phyloP scores from a whole-genome alignment of 257 asterid genomes.

The Rubia yunnanensis region DNA sequence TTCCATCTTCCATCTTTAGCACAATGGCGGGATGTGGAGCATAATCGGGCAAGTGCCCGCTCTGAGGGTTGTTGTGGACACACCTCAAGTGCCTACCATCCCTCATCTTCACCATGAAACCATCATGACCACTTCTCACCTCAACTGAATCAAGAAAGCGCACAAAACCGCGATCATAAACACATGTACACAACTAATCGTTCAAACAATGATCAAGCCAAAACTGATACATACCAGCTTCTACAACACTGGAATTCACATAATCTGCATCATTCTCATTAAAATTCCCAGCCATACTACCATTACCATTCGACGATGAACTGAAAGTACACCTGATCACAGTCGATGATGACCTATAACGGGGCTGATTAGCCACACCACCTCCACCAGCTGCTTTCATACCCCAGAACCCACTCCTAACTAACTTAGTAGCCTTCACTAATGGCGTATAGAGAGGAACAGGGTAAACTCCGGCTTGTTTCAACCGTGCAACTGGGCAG shows the following conservation, averaged over 20 bases:
- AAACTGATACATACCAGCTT: constrained; percentile 56
- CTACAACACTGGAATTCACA: constrained; percentile 76
- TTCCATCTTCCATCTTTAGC: constrained; percentile 92
- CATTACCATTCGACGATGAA: constrained; percentile 82
- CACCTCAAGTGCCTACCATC: constrained; percentile 78
- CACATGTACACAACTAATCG: background rate
- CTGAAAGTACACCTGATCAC: constrained; percentile 53
- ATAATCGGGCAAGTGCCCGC: constrained; percentile 67
- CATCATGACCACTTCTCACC: constrained; percentile 90
- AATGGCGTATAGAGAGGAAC: constrained; percentile 33
- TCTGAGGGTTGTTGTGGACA: constrained; percentile 74
- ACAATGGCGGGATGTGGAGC: constrained; percentile 98
- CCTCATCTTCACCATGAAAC: constrained; percentile 96
- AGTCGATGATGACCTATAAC: constrained; percentile 24
- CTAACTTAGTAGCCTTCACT: constrained; percentile 36
- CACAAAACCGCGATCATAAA: background rate
- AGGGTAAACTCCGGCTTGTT: constrained; percentile 39
- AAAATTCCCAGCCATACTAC: constrained; percentile 74
- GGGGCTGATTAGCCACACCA: constrained; percentile 21
- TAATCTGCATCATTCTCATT: constrained; percentile 73
- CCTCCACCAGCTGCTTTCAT: constrained; percentile 24
- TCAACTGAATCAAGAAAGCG: constrained; percentile 49
- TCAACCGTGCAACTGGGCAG: constrained; percentile 57
- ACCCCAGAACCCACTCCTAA: constrained; percentile 48
- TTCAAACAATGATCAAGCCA: background rate